These are phyloP conservation scores for Musa beccarii DNA, from an alignment of 176 grass and related monocot species.

Conservation along the genomic window DNA sequence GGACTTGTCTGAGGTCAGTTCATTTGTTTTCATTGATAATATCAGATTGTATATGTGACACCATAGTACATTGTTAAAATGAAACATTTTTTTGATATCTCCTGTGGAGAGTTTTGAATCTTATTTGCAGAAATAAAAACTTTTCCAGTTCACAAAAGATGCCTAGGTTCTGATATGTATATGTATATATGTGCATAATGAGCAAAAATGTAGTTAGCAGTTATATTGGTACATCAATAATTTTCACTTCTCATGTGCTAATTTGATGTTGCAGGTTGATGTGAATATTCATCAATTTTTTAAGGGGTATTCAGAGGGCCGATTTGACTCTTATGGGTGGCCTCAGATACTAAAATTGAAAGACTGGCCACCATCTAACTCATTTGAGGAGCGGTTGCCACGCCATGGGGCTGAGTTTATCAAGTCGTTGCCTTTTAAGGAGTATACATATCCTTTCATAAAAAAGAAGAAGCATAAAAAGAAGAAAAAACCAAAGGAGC, in stretches of 20 bases:
- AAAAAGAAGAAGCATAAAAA: not conserved
- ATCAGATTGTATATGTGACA: not conserved
- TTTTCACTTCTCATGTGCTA: not conserved
- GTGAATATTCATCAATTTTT: slow-evolving; percentile 15
- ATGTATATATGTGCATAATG: not conserved
- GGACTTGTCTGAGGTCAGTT: slow-evolving; percentile 10
- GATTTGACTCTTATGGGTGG: not conserved
- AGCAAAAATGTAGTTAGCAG: not conserved
- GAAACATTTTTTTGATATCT: too few species aligned
- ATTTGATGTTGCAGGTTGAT: slow-evolving; percentile 4
- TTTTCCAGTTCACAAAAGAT: too few species aligned
- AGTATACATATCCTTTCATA: slow-evolving; percentile 15
- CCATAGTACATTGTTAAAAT: too few species aligned
- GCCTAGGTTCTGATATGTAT: not conserved
- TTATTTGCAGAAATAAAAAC: not conserved
- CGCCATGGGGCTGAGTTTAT: slow-evolving; percentile 18
- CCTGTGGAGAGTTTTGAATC: not conserved
- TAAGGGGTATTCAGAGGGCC: not conserved
- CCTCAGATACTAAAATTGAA: slow-evolving; percentile 14
- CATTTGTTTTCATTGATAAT: not conserved
- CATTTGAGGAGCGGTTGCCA: slow-evolving; percentile 14
- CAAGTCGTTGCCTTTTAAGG: slow-evolving; percentile 3
- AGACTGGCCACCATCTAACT: slow-evolving; percentile 8
- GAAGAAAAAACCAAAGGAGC: not conserved
- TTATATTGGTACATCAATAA: not conserved